Percentiles rank a stretch among this genome's conserved stretches.
Evolutionary conservation across 2,329 filamentous ascomycete species (phyloP).

Genomic region (Fusarium begoniae): DNA sequence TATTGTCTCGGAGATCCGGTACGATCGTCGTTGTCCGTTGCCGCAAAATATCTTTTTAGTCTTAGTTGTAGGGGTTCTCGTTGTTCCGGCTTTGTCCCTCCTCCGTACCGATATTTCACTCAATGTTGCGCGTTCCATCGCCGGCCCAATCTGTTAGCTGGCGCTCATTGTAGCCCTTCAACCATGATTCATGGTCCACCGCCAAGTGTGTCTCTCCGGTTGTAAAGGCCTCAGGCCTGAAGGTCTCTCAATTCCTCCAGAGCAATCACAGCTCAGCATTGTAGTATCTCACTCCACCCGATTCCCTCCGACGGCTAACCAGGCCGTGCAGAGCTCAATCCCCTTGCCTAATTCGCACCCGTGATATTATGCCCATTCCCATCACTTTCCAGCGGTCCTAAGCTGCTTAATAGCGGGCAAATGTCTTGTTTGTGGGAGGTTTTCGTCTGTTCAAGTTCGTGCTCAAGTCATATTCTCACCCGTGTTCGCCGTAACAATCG

Average conservation of each 20-base stretch:
- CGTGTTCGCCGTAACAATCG: conserved; percentile 41
- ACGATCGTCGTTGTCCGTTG: conserved; percentile 41
- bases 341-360: conserved; percentile 44
- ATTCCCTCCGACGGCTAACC: conserved; percentile 47
- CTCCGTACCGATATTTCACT: conserved; percentile 42
- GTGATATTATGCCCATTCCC: conserved; percentile 16
- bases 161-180: conserved; percentile 34
- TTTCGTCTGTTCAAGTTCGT: conserved; percentile 5
- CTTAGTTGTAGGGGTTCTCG: conserved; percentile 32
- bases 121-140: conserved; percentile 43
- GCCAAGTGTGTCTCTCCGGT: conserved; percentile 44
- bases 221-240: conserved; percentile 49
- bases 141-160: conserved; percentile 37
- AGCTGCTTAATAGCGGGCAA: conserved; percentile 7
- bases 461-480: conserved; percentile 29
- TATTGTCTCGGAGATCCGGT: conserved; percentile 38
- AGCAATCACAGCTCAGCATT: conserved; percentile 44
- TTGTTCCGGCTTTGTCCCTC: conserved; percentile 40
- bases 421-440: not conserved
- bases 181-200: conserved; percentile 49
- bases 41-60: conserved; percentile 31
- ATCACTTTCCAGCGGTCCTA: conserved; percentile 17
- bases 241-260: conserved; percentile 36
- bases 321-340: conserved; percentile 39
- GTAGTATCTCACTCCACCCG: conserved; percentile 46